These are phyloP conservation scores for Aspergillus conjunctus DNA, from an alignment of 495 filamentous ascomycete species.

Conservation along the genomic window DNA sequence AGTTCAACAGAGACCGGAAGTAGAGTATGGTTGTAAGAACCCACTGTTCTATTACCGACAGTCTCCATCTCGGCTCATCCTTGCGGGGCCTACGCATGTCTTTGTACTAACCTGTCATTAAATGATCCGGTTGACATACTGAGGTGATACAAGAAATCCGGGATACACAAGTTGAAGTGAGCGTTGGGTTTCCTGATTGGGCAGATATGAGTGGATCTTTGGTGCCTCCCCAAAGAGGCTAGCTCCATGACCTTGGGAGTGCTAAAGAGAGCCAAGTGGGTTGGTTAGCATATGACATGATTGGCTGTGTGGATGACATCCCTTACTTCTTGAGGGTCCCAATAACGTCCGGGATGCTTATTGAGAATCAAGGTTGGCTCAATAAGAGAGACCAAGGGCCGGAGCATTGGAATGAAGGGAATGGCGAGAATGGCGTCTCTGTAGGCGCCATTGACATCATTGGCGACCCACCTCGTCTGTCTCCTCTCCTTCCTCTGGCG, in stretches of 20 bases:
- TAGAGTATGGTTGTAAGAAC: no score
- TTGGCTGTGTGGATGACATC: background rate
- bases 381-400: background rate
- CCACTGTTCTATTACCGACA: no score
- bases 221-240: no score
- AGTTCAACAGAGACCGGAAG: no score
- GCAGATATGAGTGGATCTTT: no score
- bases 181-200: no score
- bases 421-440: background rate
- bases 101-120: background rate
- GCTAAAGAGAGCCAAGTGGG: background rate
- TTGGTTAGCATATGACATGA: background rate
- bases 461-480: background rate
- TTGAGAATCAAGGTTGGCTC: background rate
- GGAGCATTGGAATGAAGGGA: background rate
- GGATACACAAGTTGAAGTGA: no score
- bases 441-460: slow-evolving; percentile 2
- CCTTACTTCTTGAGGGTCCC: slow-evolving; percentile 15
- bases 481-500: no score
- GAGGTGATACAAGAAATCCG: background rate
- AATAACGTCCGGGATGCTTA: slow-evolving; percentile 5
- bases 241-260: no score
- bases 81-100: no score
- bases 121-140: background rate
- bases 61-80: no score